phyloP scores from a whole-genome alignment of 208 protist genomes.

The Tritrichomonas foetus region DNA sequence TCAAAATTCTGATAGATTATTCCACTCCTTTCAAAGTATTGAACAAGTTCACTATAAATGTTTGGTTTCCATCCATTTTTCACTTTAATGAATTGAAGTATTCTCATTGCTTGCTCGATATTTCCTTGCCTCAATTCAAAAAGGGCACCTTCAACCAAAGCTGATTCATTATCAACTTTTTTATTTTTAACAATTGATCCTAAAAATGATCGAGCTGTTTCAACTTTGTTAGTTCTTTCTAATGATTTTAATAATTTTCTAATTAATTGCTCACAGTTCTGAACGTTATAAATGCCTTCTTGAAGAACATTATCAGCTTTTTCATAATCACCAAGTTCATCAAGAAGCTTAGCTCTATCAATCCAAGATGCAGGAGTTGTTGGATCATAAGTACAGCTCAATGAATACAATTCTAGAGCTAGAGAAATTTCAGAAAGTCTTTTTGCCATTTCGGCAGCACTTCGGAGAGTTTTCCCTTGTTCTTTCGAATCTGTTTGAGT shows the following conservation, averaged over 20 bases:
- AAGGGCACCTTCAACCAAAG: neutral
- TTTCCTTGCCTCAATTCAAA: neutral
- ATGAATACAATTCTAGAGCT: neutral
- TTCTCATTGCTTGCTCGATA: neutral
- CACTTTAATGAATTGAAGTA: neutral
- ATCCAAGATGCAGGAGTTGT: neutral
- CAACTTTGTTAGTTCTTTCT: neutral
- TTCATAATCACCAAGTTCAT: neutral
- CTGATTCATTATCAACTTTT: neutral
- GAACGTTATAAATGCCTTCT: neutral
- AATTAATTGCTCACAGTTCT: neutral
- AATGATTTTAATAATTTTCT: neutral
- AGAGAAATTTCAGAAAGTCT: neutral
- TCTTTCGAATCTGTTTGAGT: neutral
- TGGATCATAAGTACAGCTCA: neutral
- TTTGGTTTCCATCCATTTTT: neutral
- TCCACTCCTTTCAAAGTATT: neutral
- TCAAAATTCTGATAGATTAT: neutral
- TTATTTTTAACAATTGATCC: neutral
- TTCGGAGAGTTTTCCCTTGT: neutral
- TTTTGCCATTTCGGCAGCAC: neutral
- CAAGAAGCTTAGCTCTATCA: neutral
- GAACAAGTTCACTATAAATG: neutral
- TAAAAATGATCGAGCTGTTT: neutral
- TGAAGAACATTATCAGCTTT: neutral